Percentiles rank a stretch among this genome's conserved stretches.
These are phyloP conservation scores for Pyrus bretschneideri DNA, from an alignment of 306 rosid genomes.

Conservation along the genomic window DNA sequence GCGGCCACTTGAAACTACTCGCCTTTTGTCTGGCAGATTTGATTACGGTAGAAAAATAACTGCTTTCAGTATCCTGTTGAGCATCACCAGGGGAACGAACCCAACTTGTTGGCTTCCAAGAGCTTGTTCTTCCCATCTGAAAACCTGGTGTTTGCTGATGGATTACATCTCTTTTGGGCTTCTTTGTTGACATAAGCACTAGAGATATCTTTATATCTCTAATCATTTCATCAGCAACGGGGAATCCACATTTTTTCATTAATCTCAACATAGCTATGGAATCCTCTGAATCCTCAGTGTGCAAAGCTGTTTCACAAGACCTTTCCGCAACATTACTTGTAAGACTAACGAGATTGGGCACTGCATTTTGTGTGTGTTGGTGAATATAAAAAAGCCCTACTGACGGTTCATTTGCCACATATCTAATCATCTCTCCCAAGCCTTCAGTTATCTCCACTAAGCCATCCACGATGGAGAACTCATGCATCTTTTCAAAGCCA, in stretches of 20 bases:
- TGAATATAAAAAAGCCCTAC: slow-evolving; percentile 84
- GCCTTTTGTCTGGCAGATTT: slow-evolving; percentile 72
- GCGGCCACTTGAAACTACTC: slow-evolving; percentile 56
- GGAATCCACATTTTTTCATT: slow-evolving; percentile 74
- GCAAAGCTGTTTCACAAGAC: slow-evolving; percentile 63
- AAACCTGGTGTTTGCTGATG: slow-evolving; percentile 27
- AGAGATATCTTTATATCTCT: slow-evolving; percentile 72
- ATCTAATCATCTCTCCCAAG: slow-evolving; percentile 76
- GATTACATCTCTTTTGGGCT: slow-evolving; percentile 62
- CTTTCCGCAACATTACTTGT: slow-evolving; percentile 42
- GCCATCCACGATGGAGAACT: slow-evolving; percentile 79
- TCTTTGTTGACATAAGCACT: slow-evolving; percentile 43
- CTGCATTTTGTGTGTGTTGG: slow-evolving; percentile 79
- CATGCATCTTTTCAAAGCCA: slow-evolving; percentile 66
- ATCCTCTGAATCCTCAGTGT: slow-evolving; percentile 79
- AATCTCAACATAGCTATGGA: slow-evolving; percentile 56
- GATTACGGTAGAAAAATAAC: slow-evolving; percentile 55
- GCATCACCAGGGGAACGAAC: slow-evolving; percentile 16
- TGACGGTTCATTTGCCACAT: slow-evolving; percentile 82
- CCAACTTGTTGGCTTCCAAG: slow-evolving; percentile 42
- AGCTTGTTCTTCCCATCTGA: slow-evolving; percentile 37
- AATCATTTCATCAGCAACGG: slow-evolving; percentile 73
- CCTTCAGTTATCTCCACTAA: slow-evolving; percentile 78
- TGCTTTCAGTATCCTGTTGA: slow-evolving; percentile 28
- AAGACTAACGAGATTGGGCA: slow-evolving; percentile 47